Conservation (phyloP, 805 yeast species). For the Candida parachauliodes region DNA sequence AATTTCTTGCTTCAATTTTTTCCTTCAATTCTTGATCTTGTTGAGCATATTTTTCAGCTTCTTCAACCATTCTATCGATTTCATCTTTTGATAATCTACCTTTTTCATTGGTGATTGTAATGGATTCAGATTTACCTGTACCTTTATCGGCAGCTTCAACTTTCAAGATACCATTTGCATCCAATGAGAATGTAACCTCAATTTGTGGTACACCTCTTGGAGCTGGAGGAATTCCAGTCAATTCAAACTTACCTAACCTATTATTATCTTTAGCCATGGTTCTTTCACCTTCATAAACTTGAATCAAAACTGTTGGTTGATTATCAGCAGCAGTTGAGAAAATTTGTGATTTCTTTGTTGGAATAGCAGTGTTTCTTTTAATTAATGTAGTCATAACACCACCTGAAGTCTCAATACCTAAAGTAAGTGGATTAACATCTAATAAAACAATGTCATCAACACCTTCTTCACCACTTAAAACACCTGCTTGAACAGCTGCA, state of each 20-base stretch:
- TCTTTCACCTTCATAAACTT: slow-evolving; percentile 99
- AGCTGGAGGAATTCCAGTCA: slow-evolving; percentile 96
- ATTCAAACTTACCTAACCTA: slow-evolving; percentile 96
- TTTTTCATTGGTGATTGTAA: slow-evolving; percentile 97
- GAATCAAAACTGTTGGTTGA: slow-evolving; percentile 98
- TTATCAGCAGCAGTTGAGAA: slow-evolving; percentile 98
- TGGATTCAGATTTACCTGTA: slow-evolving; percentile 97
- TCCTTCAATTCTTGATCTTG: slow-evolving; percentile 45
- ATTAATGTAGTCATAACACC: slow-evolving; percentile 98
- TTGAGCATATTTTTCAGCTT: slow-evolving; percentile 83
- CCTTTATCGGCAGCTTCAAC: slow-evolving; percentile 98
- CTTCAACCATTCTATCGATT: slow-evolving; percentile 97
- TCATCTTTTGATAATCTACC: slow-evolving; percentile 97
- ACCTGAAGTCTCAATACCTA: slow-evolving; percentile 99
- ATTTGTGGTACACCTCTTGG: slow-evolving; percentile 99
- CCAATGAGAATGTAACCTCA: slow-evolving; percentile 98
- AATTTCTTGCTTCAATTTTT: slow-evolving; percentile 41
- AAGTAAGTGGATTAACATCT: slow-evolving; percentile 97
- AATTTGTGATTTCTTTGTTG: slow-evolving; percentile 98
- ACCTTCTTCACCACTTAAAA: slow-evolving; percentile 93
- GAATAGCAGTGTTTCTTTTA: slow-evolving; percentile 99
- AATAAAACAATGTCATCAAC: slow-evolving; percentile 92
- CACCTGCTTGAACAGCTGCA: slow-evolving; percentile 99
- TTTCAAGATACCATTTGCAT: slow-evolving; percentile 99
- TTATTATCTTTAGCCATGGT: slow-evolving; percentile 98